Conservation (phyloP, 148 eudicot genomes). For the Nyssa sinensis region DNA sequence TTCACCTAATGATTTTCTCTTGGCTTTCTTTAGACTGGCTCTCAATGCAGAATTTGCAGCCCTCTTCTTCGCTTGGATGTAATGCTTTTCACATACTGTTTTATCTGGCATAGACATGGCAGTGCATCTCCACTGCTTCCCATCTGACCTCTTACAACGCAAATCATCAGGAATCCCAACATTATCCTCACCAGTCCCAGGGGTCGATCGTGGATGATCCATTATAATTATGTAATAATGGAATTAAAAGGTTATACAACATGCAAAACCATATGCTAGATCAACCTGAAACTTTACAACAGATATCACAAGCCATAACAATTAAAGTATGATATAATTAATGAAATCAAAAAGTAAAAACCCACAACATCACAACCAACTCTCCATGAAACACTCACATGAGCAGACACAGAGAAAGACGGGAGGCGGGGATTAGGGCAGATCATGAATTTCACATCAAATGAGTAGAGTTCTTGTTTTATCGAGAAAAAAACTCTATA, state of each 20-base stretch:
- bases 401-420: too few species aligned
- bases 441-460: too few species aligned
- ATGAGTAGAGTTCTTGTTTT: too few species aligned
- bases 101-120: constrained; percentile 98
- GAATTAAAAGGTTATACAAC: neutral
- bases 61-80: constrained; percentile 96
- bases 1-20: constrained; percentile 60
- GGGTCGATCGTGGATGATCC: constrained; percentile 48
- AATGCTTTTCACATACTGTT: constrained; percentile 96
- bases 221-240: constrained; percentile 18
- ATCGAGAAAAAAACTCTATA: too few species aligned
- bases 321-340: neutral
- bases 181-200: constrained; percentile 62
- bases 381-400: neutral
- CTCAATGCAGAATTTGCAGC: constrained; percentile 91
- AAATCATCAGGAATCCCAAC: constrained; percentile 86
- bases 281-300: constrained; percentile 12
- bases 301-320: neutral
- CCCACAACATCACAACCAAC: neutral
- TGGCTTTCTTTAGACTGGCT: constrained; percentile 79
- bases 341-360: constrained; percentile 2
- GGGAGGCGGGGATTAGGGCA: too few species aligned
- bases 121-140: constrained; percentile 98
- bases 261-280: neutral
- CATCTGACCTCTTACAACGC: constrained; percentile 94